These are phyloP conservation scores for Tausonia pullulans DNA, from an alignment of 1,284 basidiomycete genomes.

Conservation along the genomic window DNA sequence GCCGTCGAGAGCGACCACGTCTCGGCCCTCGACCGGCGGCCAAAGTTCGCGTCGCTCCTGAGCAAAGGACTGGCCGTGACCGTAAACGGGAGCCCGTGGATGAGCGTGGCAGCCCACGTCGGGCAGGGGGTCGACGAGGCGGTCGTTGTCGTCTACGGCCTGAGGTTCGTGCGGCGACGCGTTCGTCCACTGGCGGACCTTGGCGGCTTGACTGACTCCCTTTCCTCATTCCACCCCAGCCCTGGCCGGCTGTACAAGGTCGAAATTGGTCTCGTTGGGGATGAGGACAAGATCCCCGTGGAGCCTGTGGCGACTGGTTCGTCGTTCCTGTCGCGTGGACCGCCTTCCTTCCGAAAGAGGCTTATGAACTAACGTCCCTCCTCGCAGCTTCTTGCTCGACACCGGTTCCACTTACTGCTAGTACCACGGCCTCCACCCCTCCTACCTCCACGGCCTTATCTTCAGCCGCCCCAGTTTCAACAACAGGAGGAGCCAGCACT, in stretches of 20 bases:
- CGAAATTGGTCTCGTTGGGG: conserved; percentile 54
- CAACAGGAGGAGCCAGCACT: background rate
- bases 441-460: background rate
- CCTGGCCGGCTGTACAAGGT: conserved; percentile 69
- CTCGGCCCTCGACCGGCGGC: conserved; percentile 21
- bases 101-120: conserved; percentile 58
- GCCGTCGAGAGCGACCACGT: conserved; percentile 4
- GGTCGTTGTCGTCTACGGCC: conserved; percentile 63
- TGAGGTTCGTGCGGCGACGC: conserved; percentile 37
- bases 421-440: conserved; percentile 13
- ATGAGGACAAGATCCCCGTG: conserved; percentile 32
- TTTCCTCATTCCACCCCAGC: background rate
- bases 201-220: background rate
- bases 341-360: too few relatives aligned
- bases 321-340: too few relatives aligned
- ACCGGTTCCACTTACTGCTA: background rate
- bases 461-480: background rate
- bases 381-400: too few relatives aligned
- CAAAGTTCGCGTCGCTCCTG: conserved; percentile 36
- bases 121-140: conserved; percentile 59
- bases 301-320: too few relatives aligned
- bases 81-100: conserved; percentile 62
- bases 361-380: too few relatives aligned
- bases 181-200: background rate
- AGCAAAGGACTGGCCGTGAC: conserved; percentile 61